These are phyloP conservation scores for Acanthamoeba castellanii DNA, from an alignment of 208 protist species.

Conservation along the genomic window DNA sequence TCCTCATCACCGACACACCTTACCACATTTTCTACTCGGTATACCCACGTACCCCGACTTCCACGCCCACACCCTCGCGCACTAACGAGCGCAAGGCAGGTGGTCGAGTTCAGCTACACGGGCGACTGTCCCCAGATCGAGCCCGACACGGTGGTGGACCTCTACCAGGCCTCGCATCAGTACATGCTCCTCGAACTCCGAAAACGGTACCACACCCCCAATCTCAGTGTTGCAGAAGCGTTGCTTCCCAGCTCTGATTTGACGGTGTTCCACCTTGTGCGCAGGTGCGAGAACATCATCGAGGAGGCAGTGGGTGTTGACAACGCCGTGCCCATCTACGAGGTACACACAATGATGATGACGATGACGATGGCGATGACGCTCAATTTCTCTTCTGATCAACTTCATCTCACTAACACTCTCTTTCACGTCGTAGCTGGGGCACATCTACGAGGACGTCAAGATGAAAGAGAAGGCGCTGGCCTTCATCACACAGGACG, in stretches of 20 bases:
- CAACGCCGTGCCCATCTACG: slow-evolving; percentile 12
- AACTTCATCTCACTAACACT: not conserved
- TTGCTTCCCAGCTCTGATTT: not conserved
- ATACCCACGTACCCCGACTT: not conserved
- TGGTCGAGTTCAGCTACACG: slow-evolving; percentile 53
- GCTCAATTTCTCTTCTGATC: not conserved
- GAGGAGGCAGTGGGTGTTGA: not conserved
- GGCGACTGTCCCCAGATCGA: slow-evolving; percentile 28
- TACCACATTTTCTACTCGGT: slow-evolving; percentile 47
- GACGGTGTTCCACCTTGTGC: not conserved
- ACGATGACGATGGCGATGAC: not conserved
- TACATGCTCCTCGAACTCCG: slow-evolving; percentile 37
- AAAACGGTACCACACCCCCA: not conserved
- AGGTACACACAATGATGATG: not conserved
- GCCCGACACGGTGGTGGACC: slow-evolving; percentile 53
- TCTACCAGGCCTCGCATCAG: slow-evolving; percentile 49
- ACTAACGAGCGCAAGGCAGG: not conserved
- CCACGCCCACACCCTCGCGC: not conserved
- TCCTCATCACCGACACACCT: slow-evolving; percentile 6
- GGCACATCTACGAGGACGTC: slow-evolving; percentile 37
- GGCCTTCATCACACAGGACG: slow-evolving; percentile 6
- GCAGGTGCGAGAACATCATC: slow-evolving; percentile 16
- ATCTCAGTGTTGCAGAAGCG: not conserved
- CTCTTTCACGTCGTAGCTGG: not conserved
- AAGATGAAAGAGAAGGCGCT: slow-evolving; percentile 15